Evolutionary conservation across 2,329 filamentous ascomycete genomes (phyloP), one percentile per base, ranked within the genome.

Genomic region (Tolypocladium nubicola): DNA sequence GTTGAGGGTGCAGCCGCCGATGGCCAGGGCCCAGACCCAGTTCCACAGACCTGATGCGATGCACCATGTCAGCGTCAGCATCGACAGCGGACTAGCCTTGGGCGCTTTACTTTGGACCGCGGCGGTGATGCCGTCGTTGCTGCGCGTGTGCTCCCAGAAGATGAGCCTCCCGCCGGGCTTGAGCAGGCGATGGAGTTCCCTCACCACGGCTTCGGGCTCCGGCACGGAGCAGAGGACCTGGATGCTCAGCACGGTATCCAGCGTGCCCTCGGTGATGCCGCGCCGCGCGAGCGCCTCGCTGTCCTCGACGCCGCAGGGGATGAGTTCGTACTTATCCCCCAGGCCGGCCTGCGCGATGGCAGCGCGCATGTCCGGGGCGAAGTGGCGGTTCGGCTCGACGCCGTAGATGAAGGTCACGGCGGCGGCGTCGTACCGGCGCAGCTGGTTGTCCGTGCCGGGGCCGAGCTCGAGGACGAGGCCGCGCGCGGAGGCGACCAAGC

Each of bases 111-210:
- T 60, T 64, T 72, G 70, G 21, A 58, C 64, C 33, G 61, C 49
- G 39, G 56, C 58, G 4, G 73, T 75, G 23, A 70, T 30, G 41
- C 23, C 26, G 45, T 70, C 59, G 14, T 56, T 56, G 58, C 61
- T 71, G 55, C 60, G 59, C 53, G 61, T 63, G 57, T 78, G 76
- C 60, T 78, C 76, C 72, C 75, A 77, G 56, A 78, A 77, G 33
- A 79, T 66, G 58, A 78, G 73, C 50, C 68, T 71, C 14, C 75
- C 75, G 1, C 75, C 75, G 0, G 75, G 76, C 59, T 73, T 78
- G 47, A 79, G 60, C 35, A 78, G 61, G 54, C 69, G 69, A 60
- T 72, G 74, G n/a, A 76, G 58, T 57, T 68, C 63, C 60, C 56
- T 67, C 56, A 67, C 65, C 53, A 68, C 65, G 6, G 37, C 61